Conservation (phyloP, 768 basidiomycete species). For the Mycena leptocephala region DNA sequence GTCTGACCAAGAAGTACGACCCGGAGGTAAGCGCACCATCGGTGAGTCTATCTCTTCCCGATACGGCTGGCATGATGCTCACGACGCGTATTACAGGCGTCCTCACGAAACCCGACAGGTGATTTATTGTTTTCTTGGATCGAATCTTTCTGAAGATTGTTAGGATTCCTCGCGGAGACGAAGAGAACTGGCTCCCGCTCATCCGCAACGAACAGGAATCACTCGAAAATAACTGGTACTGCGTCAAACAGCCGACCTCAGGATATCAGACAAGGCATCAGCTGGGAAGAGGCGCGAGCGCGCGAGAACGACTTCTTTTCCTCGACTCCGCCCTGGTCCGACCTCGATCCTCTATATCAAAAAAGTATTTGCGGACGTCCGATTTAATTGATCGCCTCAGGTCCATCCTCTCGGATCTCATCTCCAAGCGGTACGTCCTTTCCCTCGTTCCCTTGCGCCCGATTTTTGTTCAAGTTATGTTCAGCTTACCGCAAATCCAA, state of each 20-base stretch:
- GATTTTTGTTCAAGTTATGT: not conserved
- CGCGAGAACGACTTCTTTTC: constrained; percentile 74
- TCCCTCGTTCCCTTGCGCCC: not conserved
- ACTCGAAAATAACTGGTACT: constrained; percentile 73
- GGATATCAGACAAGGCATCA: constrained; percentile 65
- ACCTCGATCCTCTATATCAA: constrained; percentile 65
- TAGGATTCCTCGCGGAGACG: constrained; percentile 67
- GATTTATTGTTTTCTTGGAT: too few relatives aligned
- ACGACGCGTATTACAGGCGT: constrained; percentile 62
- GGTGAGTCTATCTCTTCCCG: constrained; percentile 56
- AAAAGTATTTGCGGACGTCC: constrained; percentile 69
- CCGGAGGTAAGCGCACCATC: constrained; percentile 77
- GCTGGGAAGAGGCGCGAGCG: constrained; percentile 74
- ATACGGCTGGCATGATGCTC: not conserved
- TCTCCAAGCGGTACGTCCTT: constrained; percentile 68
- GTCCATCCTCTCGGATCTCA: constrained; percentile 73
- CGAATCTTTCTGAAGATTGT: not conserved
- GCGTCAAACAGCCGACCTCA: constrained; percentile 70
- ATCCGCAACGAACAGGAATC: constrained; percentile 69
- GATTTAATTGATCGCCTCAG: constrained; percentile 75
- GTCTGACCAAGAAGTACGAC: constrained; percentile 74
- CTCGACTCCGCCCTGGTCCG: constrained; percentile 67
- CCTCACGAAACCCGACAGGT: constrained; percentile 81
- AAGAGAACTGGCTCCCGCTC: constrained; percentile 69
- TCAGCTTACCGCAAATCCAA: constrained; percentile 77